Conservation (phyloP, 2,329 filamentous ascomycete genomes). For the Diplodia mutila region DNA sequence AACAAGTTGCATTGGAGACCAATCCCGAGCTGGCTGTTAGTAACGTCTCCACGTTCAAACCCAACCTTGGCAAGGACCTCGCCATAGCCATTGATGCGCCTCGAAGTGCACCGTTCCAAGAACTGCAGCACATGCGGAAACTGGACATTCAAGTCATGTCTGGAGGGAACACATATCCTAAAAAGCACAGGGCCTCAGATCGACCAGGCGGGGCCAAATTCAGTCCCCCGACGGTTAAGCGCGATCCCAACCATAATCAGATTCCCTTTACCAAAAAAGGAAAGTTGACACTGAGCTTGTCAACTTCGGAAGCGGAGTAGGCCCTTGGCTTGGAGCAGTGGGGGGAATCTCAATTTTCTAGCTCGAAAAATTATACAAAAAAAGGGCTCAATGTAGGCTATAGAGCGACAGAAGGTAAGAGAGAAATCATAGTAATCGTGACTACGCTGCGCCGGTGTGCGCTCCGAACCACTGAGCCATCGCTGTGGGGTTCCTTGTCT, state of each 20-base stretch:
- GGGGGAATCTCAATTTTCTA: slow-evolving; percentile 10
- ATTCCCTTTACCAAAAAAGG: background rate
- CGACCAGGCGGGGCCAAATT: background rate
- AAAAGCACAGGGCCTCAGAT: too few relatives aligned
- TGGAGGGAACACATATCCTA: too few relatives aligned
- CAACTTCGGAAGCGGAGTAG: background rate
- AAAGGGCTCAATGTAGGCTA: background rate
- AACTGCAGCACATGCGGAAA: too few relatives aligned
- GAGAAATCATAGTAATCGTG: background rate
- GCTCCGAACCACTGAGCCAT: slow-evolving; percentile 59
- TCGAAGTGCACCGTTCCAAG: too few relatives aligned
- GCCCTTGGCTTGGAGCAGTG: background rate
- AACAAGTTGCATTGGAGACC: too few relatives aligned
- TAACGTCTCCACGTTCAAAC: too few relatives aligned
- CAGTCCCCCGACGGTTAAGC: background rate
- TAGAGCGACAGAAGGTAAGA: background rate
- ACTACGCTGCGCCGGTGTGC: slow-evolving; percentile 3
- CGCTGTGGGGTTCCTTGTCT: slow-evolving; percentile 80
- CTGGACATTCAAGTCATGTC: too few relatives aligned
- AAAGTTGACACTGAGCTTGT: background rate
- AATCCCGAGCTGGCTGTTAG: background rate
- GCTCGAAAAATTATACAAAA: background rate
- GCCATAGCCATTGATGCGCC: too few relatives aligned
- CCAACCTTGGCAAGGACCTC: too few relatives aligned
- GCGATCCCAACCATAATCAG: background rate